Base-by-base conservation (phyloP, 768 basidiomycete genomes). In the Cantharellus anzutake region DNA sequence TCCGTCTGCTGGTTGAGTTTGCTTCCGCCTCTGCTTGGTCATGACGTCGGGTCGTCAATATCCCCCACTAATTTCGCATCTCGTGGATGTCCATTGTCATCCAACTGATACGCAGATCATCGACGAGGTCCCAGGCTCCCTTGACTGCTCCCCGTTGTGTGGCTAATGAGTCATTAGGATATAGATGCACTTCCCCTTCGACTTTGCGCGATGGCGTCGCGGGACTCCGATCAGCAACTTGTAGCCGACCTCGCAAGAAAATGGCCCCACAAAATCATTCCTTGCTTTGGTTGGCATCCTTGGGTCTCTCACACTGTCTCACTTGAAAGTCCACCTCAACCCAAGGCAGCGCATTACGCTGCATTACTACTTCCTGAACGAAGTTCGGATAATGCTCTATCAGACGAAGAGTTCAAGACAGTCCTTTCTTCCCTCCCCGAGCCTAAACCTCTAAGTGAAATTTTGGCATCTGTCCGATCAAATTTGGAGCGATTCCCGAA, bases 211-310 rank as follows among this genome's bases (percentile, higher is more conserved):
- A 92, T 93, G 89, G 79, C 68, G 0, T 68, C 69, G 1, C 52
- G 62, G 16, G 51, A 20, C 7, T 73, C 72, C 41, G 89, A 93
- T 74, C 91, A 96, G 68, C 62, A 68, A 35, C 77, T 77, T 41
- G 90, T 96, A 38, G 75, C 76, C 41, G 73, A 78, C 40, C 73
- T 96, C 39, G 86, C 85, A 5, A 67, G 66, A 11, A 66, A 72
- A 53, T 76, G 80, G 67, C 78, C 88, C 51, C 73, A 75, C 59
- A 82, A 80, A 67, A 78, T 66, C 55, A 44, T 87, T n/a, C 86
- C 93, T 55, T 86, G 82, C 68, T 98, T 94, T 70, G 93, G 89
- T 91, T 60, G 90, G 66, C 94, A 97, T 68, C 94, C 94, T 2
- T 97, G 94, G 94, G 93, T 87, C 70, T 77, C 83, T 2, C 81